Evolutionary conservation across 257 asterid species (phyloP).

Genomic region (Scutellaria galericulata): DNA sequence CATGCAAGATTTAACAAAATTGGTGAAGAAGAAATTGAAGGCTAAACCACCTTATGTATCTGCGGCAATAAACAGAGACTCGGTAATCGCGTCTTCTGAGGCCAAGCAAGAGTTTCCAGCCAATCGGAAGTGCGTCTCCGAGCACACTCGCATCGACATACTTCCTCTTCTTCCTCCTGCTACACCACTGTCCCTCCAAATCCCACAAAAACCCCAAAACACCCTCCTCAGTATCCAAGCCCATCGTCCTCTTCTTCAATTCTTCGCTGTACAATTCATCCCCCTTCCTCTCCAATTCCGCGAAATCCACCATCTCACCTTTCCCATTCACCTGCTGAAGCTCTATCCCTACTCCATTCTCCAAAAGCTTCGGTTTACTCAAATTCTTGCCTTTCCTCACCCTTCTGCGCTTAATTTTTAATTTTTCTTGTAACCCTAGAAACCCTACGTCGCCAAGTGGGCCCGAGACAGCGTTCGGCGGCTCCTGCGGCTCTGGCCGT

Average conservation of each 20-base stretch:
- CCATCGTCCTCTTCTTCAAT: constrained; percentile 65
- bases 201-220: constrained; percentile 63
- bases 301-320: constrained; percentile 68
- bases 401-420: constrained; percentile 53
- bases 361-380: constrained; percentile 41
- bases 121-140: constrained; percentile 70
- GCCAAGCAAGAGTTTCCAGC: constrained; percentile 90
- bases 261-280: constrained; percentile 68
- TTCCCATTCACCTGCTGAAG: constrained; percentile 59
- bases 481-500: constrained; percentile 32
- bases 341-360: constrained; percentile 50
- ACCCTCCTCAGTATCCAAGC: constrained; percentile 71
- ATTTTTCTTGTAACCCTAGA: constrained; percentile 48
- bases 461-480: constrained; percentile 7
- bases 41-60: constrained; percentile 66
- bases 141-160: constrained; percentile 71
- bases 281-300: constrained; percentile 63
- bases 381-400: constrained; percentile 42
- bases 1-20: constrained; percentile 21
- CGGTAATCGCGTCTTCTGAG: constrained; percentile 74
- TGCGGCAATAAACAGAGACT: constrained; percentile 75
- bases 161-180: constrained; percentile 93
- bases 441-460: constrained; percentile 40
- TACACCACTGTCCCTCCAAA: constrained; percentile 93
- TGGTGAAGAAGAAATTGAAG: constrained; percentile 21